Conservation (phyloP, 176 grass and related monocot species). For the Cenchrus purpureus region DNA sequence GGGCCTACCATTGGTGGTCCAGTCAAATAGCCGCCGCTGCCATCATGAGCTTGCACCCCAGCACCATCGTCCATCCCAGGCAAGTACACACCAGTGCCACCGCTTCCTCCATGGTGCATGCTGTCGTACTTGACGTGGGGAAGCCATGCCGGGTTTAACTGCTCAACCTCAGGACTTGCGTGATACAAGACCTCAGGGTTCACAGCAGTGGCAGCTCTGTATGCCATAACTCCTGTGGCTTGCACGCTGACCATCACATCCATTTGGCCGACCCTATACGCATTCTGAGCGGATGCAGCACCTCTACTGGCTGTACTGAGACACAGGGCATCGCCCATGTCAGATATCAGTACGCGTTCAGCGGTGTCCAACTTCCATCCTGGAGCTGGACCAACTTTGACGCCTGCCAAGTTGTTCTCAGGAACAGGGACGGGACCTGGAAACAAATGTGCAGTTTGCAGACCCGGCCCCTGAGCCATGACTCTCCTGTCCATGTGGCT, state of each 20-base stretch:
- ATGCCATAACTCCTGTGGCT: not conserved
- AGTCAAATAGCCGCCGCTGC: not conserved
- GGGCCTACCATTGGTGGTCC: not conserved
- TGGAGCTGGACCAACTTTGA: slow-evolving; percentile 23
- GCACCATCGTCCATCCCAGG: not conserved
- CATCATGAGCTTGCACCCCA: not conserved
- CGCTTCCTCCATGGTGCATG: slow-evolving; percentile 3
- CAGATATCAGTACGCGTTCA: not conserved
- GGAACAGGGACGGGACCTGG: slow-evolving; percentile 43
- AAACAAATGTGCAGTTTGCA: slow-evolving; percentile 36
- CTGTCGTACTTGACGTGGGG: not conserved
- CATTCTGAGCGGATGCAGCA: not conserved
- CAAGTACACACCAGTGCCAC: slow-evolving; percentile 27
- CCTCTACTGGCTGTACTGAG: not conserved
- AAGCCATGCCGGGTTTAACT: not conserved
- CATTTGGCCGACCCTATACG: not conserved
- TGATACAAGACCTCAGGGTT: not conserved
- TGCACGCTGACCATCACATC: not conserved
- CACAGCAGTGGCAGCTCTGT: too few species aligned
- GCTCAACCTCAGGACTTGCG: not conserved
- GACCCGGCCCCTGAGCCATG: slow-evolving; percentile 1
- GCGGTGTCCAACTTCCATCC: slow-evolving; percentile 13
- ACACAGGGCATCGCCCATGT: not conserved
- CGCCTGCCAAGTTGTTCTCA: slow-evolving; percentile 12
- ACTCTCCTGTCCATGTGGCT: not conserved